phyloP scores from a whole-genome alignment of 2,329 filamentous ascomycete species.

The Fusarium praegraminearum region DNA sequence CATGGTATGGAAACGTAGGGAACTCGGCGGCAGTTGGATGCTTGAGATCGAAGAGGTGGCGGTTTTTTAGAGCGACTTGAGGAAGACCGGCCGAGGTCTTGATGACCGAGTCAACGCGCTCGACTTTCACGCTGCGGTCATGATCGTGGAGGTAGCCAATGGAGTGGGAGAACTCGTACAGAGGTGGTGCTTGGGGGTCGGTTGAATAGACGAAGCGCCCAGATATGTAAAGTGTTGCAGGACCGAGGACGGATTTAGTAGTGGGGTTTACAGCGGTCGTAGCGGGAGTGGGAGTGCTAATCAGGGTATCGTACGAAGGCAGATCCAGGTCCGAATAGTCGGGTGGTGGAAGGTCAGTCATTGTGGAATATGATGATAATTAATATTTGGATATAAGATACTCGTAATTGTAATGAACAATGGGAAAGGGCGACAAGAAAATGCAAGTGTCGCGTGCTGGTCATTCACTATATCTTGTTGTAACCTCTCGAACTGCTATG shows the following conservation, averaged over 20 bases:
- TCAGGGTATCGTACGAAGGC: constrained; percentile 44
- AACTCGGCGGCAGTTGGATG: constrained; percentile 48
- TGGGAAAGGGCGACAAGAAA: not conserved
- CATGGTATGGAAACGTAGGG: constrained; percentile 51
- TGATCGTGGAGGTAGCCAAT: constrained; percentile 51
- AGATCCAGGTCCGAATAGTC: constrained; percentile 23
- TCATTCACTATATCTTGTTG: constrained; percentile 15
- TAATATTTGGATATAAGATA: not conserved
- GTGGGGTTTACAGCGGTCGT: constrained; percentile 16
- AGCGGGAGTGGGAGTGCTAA: constrained; percentile 12
- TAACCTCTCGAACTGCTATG: constrained; percentile 22
- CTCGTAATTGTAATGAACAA: not conserved
- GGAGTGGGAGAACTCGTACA: constrained; percentile 55
- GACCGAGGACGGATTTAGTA: constrained; percentile 40
- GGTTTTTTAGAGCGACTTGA: constrained; percentile 46
- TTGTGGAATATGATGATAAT: not conserved
- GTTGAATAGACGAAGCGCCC: constrained; percentile 52
- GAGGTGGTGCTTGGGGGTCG: constrained; percentile 46
- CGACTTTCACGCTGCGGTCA: constrained; percentile 49
- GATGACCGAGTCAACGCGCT: constrained; percentile 50
- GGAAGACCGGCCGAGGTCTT: constrained; percentile 43
- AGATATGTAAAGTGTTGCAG: constrained; percentile 51
- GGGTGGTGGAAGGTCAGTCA: constrained; percentile 33
- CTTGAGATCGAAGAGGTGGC: constrained; percentile 53
- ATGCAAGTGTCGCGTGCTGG: constrained; percentile 27